Evolutionary conservation across 1,284 basidiomycete genomes (phyloP).

Genomic region (Blastosporella zonata): DNA sequence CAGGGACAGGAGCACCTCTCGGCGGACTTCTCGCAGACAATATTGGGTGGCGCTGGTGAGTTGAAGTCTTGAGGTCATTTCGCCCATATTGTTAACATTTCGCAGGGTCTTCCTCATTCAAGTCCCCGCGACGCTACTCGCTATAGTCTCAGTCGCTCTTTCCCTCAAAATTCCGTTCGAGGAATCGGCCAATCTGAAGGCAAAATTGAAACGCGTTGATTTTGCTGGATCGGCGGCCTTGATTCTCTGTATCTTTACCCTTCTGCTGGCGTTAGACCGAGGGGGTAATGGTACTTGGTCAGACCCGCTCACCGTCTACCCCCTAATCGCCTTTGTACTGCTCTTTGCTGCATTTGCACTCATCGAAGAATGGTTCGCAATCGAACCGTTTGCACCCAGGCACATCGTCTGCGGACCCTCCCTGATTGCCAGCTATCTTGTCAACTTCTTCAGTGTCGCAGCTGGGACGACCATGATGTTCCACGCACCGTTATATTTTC

Average conservation of each 20-base stretch:
- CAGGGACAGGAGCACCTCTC: slow-evolving; percentile 51
- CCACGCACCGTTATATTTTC: slow-evolving; percentile 51
- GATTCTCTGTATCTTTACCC: slow-evolving; percentile 45
- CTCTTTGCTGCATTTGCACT: slow-evolving; percentile 30
- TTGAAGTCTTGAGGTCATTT: neutral
- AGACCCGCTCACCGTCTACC: slow-evolving; percentile 32
- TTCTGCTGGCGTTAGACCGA: slow-evolving; percentile 52
- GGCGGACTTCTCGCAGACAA: slow-evolving; percentile 55
- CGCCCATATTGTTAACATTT: neutral
- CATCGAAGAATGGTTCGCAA: slow-evolving; percentile 43
- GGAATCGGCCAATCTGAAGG: slow-evolving; percentile 35
- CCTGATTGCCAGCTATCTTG: slow-evolving; percentile 50
- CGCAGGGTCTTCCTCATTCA: slow-evolving; percentile 54
- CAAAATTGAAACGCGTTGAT: slow-evolving; percentile 53
- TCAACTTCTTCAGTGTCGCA: slow-evolving; percentile 52
- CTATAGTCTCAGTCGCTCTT: slow-evolving; percentile 45
- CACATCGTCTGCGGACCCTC: slow-evolving; percentile 45
- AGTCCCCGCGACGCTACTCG: slow-evolving; percentile 47
- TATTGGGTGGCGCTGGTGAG: slow-evolving; percentile 59
- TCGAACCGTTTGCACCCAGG: slow-evolving; percentile 54
- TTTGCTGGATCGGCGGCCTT: slow-evolving; percentile 51
- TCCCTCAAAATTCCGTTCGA: slow-evolving; percentile 44
- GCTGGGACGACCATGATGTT: slow-evolving; percentile 43
- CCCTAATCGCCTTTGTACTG: slow-evolving; percentile 29
- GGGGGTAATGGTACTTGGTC: slow-evolving; percentile 55